Conservation (phyloP, 2,329 filamentous ascomycete genomes). For the Diaporthe caulivora region DNA sequence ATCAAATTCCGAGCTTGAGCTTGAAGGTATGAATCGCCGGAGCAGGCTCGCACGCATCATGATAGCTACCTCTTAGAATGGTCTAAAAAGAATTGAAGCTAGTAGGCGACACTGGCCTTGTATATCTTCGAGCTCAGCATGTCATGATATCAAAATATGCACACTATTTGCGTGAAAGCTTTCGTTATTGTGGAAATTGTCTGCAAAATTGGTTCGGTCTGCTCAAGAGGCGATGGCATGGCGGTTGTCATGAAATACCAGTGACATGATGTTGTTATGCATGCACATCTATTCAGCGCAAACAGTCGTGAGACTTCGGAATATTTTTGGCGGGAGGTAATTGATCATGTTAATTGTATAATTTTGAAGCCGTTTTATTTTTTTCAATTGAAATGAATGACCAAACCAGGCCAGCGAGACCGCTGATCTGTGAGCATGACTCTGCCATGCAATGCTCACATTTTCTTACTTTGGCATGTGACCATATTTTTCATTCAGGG, state of each 20-base stretch:
- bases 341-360: too few relatives aligned
- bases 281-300: background rate
- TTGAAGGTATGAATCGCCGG: background rate
- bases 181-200: background rate
- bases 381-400: too few relatives aligned
- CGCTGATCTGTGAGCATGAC: background rate
- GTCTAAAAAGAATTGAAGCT: background rate
- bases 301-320: background rate
- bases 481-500: background rate
- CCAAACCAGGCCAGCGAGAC: too few relatives aligned
- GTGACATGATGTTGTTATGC: background rate
- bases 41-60: background rate
- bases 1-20: slow-evolving; percentile 31
- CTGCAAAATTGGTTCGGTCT: background rate
- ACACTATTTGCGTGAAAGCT: background rate
- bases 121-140: background rate
- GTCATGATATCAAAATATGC: background rate
- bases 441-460: background rate
- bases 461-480: background rate
- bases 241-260: background rate
- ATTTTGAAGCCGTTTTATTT: too few relatives aligned
- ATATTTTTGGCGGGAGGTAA: background rate
- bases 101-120: background rate
- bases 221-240: background rate
- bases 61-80: background rate